Evolutionary conservation across 306 rosid species (phyloP).

Genomic region (Sindora glabra): DNA sequence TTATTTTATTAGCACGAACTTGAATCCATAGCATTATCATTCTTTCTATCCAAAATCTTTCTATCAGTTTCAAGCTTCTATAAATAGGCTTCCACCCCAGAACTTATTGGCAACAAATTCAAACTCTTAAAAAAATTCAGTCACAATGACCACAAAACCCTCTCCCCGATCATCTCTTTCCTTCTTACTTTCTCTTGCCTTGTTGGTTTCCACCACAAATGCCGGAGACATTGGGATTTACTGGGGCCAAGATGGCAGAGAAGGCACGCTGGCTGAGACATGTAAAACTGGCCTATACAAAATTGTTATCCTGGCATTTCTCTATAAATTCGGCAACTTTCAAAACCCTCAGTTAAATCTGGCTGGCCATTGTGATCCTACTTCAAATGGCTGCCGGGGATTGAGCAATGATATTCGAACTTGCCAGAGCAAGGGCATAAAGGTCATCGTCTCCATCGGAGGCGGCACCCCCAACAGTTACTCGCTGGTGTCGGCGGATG

Average conservation of each 20-base stretch:
- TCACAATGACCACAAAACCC: not conserved
- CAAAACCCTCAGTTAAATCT: slow-evolving; percentile 21
- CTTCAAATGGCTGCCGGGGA: slow-evolving; percentile 12
- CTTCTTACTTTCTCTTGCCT: not conserved
- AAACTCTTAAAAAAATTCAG: not conserved
- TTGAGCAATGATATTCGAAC: slow-evolving; percentile 16
- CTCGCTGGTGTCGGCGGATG: slow-evolving; percentile 30
- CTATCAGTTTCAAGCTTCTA: not conserved
- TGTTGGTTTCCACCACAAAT: not conserved
- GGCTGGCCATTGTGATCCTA: slow-evolving; percentile 32
- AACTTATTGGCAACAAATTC: not conserved
- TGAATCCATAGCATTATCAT: too few relatives aligned
- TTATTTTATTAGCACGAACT: too few relatives aligned
- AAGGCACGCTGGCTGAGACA: not conserved
- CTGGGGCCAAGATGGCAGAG: slow-evolving; percentile 4
- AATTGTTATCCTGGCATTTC: slow-evolving; percentile 14
- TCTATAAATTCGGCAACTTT: slow-evolving; percentile 5
- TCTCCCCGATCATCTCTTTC: not conserved
- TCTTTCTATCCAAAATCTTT: too few relatives aligned
- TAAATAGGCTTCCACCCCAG: not conserved
- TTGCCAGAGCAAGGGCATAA: slow-evolving; percentile 37
- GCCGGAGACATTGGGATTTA: slow-evolving; percentile 1
- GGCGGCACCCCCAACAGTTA: slow-evolving; percentile 28
- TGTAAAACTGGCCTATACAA: not conserved
- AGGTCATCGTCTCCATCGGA: slow-evolving; percentile 47